Conservation (phyloP, 208 protist genomes). For the Porcisia deanei region DNA sequence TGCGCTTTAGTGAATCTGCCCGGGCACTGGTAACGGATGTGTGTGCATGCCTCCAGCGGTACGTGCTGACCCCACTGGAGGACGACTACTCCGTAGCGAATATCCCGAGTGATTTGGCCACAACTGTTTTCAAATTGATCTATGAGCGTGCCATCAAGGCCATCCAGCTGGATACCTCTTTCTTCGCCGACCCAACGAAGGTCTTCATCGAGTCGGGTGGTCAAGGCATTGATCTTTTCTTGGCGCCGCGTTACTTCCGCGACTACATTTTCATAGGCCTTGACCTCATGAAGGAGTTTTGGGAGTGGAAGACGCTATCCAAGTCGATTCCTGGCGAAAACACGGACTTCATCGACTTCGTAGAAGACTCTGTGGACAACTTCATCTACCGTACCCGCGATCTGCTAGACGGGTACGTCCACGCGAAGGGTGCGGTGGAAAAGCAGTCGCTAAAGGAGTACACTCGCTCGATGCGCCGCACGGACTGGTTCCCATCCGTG, state of each 20-base stretch:
- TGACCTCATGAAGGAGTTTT: conserved; percentile 78
- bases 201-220: conserved; percentile 74
- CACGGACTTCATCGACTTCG: conserved; percentile 66
- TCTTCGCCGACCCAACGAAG: conserved; percentile 53
- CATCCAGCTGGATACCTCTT: conserved; percentile 51
- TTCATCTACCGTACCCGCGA: conserved; percentile 65
- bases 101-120: conserved; percentile 62
- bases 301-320: conserved; percentile 73
- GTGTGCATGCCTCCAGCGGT: conserved; percentile 48
- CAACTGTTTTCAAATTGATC: conserved; percentile 60
- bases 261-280: conserved; percentile 82
- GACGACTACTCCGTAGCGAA: conserved; percentile 78
- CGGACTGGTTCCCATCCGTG: conserved; percentile 74
- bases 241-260: conserved; percentile 53
- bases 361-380: conserved; percentile 57
- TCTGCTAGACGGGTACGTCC: conserved; percentile 64
- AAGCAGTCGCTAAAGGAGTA: conserved; percentile 45
- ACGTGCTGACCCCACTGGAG: conserved; percentile 69
- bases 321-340: conserved; percentile 61
- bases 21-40: conserved; percentile 48
- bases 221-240: conserved; percentile 62
- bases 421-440: conserved; percentile 59
- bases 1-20: conserved; percentile 50
- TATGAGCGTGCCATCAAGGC: conserved; percentile 40
- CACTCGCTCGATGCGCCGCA: conserved; percentile 37